phyloP scores from a whole-genome alignment of 179 eudicot species.

The Patellifolia procumbens region DNA sequence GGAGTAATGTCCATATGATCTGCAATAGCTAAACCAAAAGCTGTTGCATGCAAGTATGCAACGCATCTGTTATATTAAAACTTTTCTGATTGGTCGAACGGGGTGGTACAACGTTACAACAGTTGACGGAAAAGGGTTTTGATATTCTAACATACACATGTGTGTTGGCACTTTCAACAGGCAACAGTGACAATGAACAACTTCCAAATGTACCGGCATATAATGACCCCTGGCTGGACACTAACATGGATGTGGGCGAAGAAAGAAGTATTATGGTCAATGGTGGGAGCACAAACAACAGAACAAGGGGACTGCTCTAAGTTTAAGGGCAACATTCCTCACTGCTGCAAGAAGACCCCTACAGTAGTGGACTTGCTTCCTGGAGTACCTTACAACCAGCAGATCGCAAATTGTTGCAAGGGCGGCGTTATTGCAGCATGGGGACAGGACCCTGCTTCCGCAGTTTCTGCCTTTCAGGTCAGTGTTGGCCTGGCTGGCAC shows the following conservation, averaged over 20 bases:
- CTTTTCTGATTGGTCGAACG: no score
- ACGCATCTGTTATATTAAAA: no score
- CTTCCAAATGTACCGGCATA: constrained; percentile 50
- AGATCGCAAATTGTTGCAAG: constrained; percentile 40
- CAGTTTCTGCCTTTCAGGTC: constrained; percentile 37
- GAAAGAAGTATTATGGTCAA: constrained; percentile 49
- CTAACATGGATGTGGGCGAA: constrained; percentile 51
- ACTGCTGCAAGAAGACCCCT: constrained; percentile 46
- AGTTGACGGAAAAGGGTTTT: no score
- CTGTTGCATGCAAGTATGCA: no score
- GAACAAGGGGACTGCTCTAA: constrained; percentile 55
- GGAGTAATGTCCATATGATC: no score
- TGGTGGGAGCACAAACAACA: constrained; percentile 53
- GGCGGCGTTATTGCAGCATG: constrained; percentile 35
- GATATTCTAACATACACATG: neutral
- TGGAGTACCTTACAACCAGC: constrained; percentile 52
- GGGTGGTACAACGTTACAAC: no score
- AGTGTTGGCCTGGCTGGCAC: constrained; percentile 43
- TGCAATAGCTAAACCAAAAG: no score
- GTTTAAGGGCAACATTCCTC: constrained; percentile 43
- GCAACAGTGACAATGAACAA: constrained; percentile 48
- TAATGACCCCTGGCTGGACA: constrained; percentile 53
- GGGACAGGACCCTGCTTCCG: constrained; percentile 36
- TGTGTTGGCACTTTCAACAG: constrained; percentile 19
- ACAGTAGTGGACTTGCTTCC: constrained; percentile 46